Conservation (phyloP, 495 filamentous ascomycete genomes). For the Penicillium cataractarum region DNA sequence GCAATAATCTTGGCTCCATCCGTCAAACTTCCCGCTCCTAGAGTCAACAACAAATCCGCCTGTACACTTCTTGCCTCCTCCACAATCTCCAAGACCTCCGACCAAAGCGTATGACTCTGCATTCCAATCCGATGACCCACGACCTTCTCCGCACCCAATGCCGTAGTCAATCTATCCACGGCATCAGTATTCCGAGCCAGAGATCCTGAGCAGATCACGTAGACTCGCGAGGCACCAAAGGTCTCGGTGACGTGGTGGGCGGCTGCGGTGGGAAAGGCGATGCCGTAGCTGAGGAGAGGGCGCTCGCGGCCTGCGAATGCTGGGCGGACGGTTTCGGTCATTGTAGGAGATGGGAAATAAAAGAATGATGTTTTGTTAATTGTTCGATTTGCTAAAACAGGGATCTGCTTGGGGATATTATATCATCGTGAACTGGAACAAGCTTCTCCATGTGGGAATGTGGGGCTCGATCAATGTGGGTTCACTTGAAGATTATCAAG, state of each 20-base stretch:
- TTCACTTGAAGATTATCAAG: not conserved
- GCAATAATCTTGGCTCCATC: slow-evolving; percentile 64
- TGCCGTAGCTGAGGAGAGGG: slow-evolving; percentile 53
- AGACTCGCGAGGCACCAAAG: slow-evolving; percentile 57
- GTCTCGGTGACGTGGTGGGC: slow-evolving; percentile 52
- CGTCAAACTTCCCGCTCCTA: slow-evolving; percentile 64
- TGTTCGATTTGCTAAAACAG: too few relatives aligned
- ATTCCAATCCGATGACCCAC: slow-evolving; percentile 61
- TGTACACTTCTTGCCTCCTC: slow-evolving; percentile 48
- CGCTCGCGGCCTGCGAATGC: slow-evolving; percentile 41
- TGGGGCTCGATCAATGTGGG: slow-evolving; percentile 16
- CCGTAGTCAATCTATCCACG: slow-evolving; percentile 46
- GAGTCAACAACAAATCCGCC: slow-evolving; percentile 61
- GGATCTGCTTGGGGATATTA: slow-evolving; percentile 2
- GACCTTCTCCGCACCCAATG: slow-evolving; percentile 47
- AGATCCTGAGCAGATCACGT: slow-evolving; percentile 63
- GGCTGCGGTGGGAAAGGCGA: slow-evolving; percentile 54
- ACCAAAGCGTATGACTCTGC: slow-evolving; percentile 61
- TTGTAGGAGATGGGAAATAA: slow-evolving; percentile 1
- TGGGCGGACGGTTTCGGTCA: slow-evolving; percentile 42
- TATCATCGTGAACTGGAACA: slow-evolving; percentile 5
- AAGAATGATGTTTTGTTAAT: not conserved
- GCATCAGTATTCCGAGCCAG: slow-evolving; percentile 57
- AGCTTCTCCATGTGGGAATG: slow-evolving; percentile 26
- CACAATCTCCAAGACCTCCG: slow-evolving; percentile 59